Evolutionary conservation across 352 stramenopile genomes (phyloP), one percentile per base, ranked within the genome.

Genomic region (Pythium monospermum): DNA sequence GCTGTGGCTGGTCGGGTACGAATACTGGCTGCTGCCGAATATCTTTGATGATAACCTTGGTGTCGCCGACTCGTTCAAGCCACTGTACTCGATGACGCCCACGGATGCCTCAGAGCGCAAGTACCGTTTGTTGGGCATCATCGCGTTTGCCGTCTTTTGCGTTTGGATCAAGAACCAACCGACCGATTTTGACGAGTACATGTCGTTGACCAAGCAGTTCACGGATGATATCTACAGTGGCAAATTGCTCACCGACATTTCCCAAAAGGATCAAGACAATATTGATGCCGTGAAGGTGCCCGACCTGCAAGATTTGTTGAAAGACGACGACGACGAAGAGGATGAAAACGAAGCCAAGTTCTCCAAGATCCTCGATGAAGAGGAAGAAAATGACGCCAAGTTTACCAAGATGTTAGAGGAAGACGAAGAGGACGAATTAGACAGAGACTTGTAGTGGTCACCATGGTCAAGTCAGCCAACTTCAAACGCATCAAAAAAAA

Each of bases 161-260:
- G 94, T 97, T 15, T 99, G 96, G 96, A 94, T 97, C 38, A 96
- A 97, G 53, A 98, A 98, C 53, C 97, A 99, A 71, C 97, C 97
- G 11, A 99, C 96, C 11, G 96, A 99, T 69, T 99, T 99, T 76
- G 97, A 99, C 84, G 95, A 96, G 5, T 99, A 99, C 80, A 97
- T 99, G 66, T 76, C 93, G 61, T 87, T 96, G 26, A 98, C 98
- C 59, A 98, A 97, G 66, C 96, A 99, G 71, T 99, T 99, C 66
- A 97, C 98, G 50, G 95, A 98, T 67, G 97, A 99, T 77, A 94
- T 99, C 57, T 99, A 99, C 82, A 97, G 94, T 28, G 97, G 97
- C 57, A 99, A 98, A 53, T 75, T 99, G 50, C 73, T 99, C 38
- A 97, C 90, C 33, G 96, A 99, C 70, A 98, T 99, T 62, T 97